Conservation (phyloP, 1,139 yeast genomes). For the Yarrowia galli region DNA sequence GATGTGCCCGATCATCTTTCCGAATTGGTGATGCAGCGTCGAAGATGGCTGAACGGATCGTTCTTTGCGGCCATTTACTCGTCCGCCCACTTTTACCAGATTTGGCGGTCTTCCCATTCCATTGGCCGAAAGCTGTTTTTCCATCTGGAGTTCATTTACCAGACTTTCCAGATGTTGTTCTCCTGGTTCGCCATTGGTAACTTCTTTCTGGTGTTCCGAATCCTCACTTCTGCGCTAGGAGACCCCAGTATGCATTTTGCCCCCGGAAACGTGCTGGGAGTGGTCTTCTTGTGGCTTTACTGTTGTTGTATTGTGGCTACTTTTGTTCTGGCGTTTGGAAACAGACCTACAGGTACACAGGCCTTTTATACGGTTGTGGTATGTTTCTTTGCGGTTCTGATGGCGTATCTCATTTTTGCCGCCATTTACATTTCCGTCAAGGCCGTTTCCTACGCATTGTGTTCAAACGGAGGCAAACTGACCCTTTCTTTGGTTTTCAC, state of each 20-base stretch:
- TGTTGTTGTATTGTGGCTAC: slow-evolving; percentile 88
- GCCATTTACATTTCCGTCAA: slow-evolving; percentile 83
- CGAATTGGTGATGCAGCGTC: slow-evolving; percentile 76
- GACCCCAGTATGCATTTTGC: slow-evolving; percentile 61
- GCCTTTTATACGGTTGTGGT: slow-evolving; percentile 83
- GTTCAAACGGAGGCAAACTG: slow-evolving; percentile 56
- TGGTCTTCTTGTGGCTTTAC: slow-evolving; percentile 87
- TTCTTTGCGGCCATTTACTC: slow-evolving; percentile 83
- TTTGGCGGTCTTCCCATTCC: slow-evolving; percentile 75
- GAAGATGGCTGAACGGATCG: slow-evolving; percentile 88
- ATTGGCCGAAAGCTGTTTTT: slow-evolving; percentile 65
- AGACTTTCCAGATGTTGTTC: slow-evolving; percentile 66
- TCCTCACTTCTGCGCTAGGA: slow-evolving; percentile 73
- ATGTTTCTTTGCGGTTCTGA: slow-evolving; percentile 84
- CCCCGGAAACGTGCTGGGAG: slow-evolving; percentile 80
- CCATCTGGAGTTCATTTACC: slow-evolving; percentile 75
- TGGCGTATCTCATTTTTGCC: slow-evolving; percentile 92
- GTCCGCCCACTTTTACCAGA: slow-evolving; percentile 70
- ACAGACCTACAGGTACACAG: slow-evolving; percentile 92
- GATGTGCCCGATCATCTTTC: slow-evolving; percentile 80
- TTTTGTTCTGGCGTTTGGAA: slow-evolving; percentile 90
- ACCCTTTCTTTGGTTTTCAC: slow-evolving; percentile 60
- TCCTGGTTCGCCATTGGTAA: slow-evolving; percentile 84
- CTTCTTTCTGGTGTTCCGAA: slow-evolving; percentile 77
- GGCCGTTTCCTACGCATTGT: slow-evolving; percentile 60